A percentile compares a stretch with the other conserved stretches of the same genome.
These are phyloP conservation scores for Coriaria nepalensis DNA, from an alignment of 306 rosid species.

Conservation along the genomic window DNA sequence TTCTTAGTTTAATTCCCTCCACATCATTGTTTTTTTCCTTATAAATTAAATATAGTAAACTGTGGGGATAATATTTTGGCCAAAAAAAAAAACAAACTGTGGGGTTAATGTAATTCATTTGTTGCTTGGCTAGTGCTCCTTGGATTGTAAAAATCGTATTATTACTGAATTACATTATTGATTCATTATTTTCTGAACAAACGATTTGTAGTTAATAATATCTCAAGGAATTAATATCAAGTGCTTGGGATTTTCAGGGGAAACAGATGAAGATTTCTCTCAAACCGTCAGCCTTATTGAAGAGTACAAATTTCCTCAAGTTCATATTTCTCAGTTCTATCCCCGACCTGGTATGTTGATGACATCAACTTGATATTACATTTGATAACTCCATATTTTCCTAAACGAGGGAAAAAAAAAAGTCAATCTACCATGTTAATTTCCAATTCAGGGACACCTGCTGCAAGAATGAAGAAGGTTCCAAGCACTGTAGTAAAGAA, in stretches of 20 bases:
- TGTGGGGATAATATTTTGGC: too few relatives aligned
- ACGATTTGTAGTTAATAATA: conserved; percentile 4
- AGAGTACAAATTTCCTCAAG: conserved; percentile 75
- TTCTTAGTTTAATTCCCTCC: conserved; percentile 3
- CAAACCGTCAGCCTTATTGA: conserved; percentile 61
- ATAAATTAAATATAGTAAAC: too few relatives aligned
- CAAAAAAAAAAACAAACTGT: too few relatives aligned
- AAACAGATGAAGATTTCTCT: conserved; percentile 80
- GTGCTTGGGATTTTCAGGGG: conserved; percentile 53
- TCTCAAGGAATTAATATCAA: conserved; percentile 6
- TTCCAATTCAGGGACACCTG: conserved; percentile 78
- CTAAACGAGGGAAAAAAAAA: too few relatives aligned
- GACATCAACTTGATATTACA: neutral
- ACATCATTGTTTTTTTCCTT: neutral
- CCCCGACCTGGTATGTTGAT: conserved; percentile 76
- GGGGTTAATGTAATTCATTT: too few relatives aligned
- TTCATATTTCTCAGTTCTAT: conserved; percentile 95
- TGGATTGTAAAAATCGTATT: too few relatives aligned
- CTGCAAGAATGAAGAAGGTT: conserved; percentile 96
- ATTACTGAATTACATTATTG: too few relatives aligned
- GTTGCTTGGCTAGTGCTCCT: too few relatives aligned
- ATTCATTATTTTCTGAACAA: neutral
- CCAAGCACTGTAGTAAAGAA: conserved; percentile 78
- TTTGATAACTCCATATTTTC: too few relatives aligned
- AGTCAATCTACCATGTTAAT: neutral